These are phyloP conservation scores for Skeletonema grethae DNA, from an alignment of 108 stramenopile species.

Conservation along the genomic window DNA sequence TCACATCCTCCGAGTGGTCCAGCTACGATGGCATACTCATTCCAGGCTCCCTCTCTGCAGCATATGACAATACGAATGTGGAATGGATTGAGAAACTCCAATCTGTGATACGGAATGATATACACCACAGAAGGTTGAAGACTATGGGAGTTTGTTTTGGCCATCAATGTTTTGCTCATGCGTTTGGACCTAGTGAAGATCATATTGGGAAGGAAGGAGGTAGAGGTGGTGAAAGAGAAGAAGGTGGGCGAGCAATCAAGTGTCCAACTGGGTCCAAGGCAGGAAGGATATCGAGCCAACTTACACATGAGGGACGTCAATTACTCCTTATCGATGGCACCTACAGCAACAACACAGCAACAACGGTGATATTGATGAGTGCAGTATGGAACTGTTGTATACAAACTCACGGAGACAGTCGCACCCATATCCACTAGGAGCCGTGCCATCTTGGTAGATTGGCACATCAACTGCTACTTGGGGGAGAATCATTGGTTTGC, in stretches of 20 bases:
- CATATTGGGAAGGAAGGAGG: neutral
- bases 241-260: conserved; percentile 1
- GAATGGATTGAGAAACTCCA: conserved; percentile 65
- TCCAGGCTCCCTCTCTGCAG: conserved; percentile 76
- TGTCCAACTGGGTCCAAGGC: conserved; percentile 13
- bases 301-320: conserved; percentile 11
- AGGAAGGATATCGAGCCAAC: neutral
- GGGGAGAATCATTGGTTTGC: no score
- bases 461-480: no score
- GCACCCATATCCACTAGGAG: no score
- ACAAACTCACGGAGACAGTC: no score
- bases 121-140: conserved; percentile 41
- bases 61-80: conserved; percentile 53
- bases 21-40: conserved; percentile 68
- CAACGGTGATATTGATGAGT: no score
- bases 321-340: no score
- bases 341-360: no score
- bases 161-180: conserved; percentile 81
- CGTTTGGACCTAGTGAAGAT: conserved; percentile 33
- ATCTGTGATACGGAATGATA: conserved; percentile 57
- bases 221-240: neutral
- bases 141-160: conserved; percentile 86
- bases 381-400: no score
- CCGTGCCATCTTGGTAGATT: no score
- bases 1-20: conserved; percentile 44